Percentiles rank a stretch among this genome's conserved stretches.
phyloP scores from a whole-genome alignment of 148 eudicot species.

The Camellia japonica region DNA sequence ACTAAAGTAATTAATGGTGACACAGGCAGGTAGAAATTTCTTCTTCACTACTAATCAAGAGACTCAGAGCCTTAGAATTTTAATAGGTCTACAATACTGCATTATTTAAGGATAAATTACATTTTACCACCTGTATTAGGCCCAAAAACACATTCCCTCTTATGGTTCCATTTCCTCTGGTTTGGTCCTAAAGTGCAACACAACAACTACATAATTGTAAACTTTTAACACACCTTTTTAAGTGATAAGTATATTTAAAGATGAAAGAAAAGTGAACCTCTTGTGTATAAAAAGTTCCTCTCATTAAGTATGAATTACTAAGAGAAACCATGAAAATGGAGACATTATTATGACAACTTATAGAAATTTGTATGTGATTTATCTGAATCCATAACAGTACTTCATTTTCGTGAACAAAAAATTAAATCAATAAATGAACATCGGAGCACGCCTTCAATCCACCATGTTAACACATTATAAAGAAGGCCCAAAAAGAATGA shows the following conservation, averaged over 20 bases:
- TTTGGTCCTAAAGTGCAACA: slow-evolving; percentile 24
- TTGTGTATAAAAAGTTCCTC: neutral
- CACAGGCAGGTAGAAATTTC: slow-evolving; percentile 68
- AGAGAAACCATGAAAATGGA: neutral
- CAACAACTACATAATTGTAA: neutral
- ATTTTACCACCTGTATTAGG: too few relatives aligned
- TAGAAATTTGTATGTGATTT: neutral
- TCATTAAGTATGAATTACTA: too few relatives aligned
- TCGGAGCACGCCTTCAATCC: neutral
- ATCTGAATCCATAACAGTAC: neutral
- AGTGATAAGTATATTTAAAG: neutral
- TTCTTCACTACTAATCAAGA: neutral
- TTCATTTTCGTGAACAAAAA: neutral
- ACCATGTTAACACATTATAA: too few relatives aligned
- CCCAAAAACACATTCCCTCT: neutral
- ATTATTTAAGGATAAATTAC: too few relatives aligned
- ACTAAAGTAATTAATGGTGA: slow-evolving; percentile 91
- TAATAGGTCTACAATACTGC: neutral
- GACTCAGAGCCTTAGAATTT: neutral
- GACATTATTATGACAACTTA: neutral
- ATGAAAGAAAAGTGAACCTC: neutral
- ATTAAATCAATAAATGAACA: too few relatives aligned
- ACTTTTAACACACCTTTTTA: too few relatives aligned
- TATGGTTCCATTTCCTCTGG: neutral
- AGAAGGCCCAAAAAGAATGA: neutral